These are phyloP conservation scores for Madurella fahalii DNA, from an alignment of 2,329 filamentous ascomycete genomes.

Conservation along the genomic window DNA sequence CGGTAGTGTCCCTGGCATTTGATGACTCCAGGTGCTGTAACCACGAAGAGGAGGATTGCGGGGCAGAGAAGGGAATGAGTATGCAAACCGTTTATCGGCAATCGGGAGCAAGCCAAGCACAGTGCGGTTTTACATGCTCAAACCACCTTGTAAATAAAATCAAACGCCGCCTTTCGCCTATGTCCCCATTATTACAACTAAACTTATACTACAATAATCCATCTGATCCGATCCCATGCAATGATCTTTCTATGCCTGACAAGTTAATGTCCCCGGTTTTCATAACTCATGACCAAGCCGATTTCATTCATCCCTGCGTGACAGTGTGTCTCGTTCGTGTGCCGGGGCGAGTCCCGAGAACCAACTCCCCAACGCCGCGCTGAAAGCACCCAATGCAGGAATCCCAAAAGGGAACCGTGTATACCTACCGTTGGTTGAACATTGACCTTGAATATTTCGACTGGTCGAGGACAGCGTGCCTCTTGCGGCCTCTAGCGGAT, in stretches of 20 bases:
- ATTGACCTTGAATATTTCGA: constrained; percentile 18
- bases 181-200: constrained; percentile 17
- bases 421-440: constrained; percentile 44
- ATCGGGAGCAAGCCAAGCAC: background rate
- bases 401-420: constrained; percentile 37
- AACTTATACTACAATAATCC: constrained; percentile 6
- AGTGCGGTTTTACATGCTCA: background rate
- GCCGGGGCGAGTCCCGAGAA: constrained; percentile 14
- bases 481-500: constrained; percentile 57
- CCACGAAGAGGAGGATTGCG: too few species aligned
- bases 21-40: too few species aligned
- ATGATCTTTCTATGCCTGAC: constrained; percentile 2
- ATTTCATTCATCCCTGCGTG: constrained; percentile 23
- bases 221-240: constrained; percentile 9
- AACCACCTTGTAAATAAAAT: background rate
- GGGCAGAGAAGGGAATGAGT: too few species aligned
- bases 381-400: constrained; percentile 40
- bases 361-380: constrained; percentile 49
- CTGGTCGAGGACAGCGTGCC: constrained; percentile 8
- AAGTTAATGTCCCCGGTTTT: constrained; percentile 5
- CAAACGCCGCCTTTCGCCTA: background rate
- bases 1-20: too few species aligned
- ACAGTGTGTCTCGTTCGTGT: constrained; percentile 15
- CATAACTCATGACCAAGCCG: constrained; percentile 24
- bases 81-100: too few species aligned